phyloP scores from a whole-genome alignment of 2,329 filamentous ascomycete species.

The Alternaria dauci region DNA sequence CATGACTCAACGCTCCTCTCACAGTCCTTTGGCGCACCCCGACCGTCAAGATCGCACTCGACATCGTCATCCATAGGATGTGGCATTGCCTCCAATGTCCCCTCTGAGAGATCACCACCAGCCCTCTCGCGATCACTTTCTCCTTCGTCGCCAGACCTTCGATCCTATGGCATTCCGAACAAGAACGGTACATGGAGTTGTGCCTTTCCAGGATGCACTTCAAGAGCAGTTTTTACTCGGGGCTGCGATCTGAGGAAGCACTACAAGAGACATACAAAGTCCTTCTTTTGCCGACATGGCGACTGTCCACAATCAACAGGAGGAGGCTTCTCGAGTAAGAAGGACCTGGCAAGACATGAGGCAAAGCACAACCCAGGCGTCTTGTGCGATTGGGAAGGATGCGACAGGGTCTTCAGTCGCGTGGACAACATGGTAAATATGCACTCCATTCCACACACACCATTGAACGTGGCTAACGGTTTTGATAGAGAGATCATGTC shows the following conservation, averaged over 20 bases:
- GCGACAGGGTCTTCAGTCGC: conserved; percentile 66
- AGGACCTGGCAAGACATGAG: conserved; percentile 68
- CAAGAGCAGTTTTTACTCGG: conserved; percentile 64
- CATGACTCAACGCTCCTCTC: conserved; percentile 37
- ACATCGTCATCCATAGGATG: conserved; percentile 41
- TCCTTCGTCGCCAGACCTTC: conserved; percentile 51
- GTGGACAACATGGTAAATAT: conserved; percentile 67
- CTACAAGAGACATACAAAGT: conserved; percentile 68
- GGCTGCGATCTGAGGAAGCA: conserved; percentile 70
- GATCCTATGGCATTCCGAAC: conserved; percentile 55
- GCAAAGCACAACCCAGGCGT: conserved; percentile 70
- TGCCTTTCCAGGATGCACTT: conserved; percentile 67
- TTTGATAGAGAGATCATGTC: conserved; percentile 50
- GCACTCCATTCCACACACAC: not conserved
- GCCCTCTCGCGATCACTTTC: conserved; percentile 50
- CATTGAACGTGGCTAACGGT: conserved; percentile 25
- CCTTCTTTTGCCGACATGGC: conserved; percentile 67
- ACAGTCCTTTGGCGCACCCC: conserved; percentile 30
- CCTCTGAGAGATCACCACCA: conserved; percentile 43
- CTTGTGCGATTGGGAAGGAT: conserved; percentile 65
- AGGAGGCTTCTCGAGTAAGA: conserved; percentile 69
- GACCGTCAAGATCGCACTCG: conserved; percentile 48
- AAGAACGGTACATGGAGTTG: conserved; percentile 65
- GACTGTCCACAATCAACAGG: conserved; percentile 65
- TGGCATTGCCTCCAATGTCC: conserved; percentile 36